These are phyloP conservation scores for Metarhizium rileyi DNA, from an alignment of 2,329 filamentous ascomycete species.

Conservation along the genomic window DNA sequence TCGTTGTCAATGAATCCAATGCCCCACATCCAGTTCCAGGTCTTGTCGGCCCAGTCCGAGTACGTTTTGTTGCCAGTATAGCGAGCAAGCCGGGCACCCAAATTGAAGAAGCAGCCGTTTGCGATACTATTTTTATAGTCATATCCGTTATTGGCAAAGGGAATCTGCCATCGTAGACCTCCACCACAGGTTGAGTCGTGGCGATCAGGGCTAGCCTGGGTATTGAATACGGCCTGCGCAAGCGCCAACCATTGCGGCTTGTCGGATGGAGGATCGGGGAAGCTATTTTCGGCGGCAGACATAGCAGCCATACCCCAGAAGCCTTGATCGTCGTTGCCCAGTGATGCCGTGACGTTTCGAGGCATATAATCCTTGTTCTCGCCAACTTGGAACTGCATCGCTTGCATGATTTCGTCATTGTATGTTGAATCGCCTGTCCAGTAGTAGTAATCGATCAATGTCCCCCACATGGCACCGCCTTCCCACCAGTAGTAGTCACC, in stretches of 20 bases:
- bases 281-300: slow-evolving; percentile 46
- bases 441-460: slow-evolving; percentile 55
- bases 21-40: slow-evolving; percentile 50
- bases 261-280: slow-evolving; percentile 41
- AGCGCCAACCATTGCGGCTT: slow-evolving; percentile 46
- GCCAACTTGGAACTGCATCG: slow-evolving; percentile 43
- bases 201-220: slow-evolving; percentile 43
- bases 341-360: slow-evolving; percentile 37
- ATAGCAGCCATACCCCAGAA: slow-evolving; percentile 60
- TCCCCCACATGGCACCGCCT: slow-evolving; percentile 51
- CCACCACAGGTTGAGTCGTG: slow-evolving; percentile 45
- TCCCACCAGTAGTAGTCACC: slow-evolving; percentile 59
- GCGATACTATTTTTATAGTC: slow-evolving; percentile 60
- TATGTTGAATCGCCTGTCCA: slow-evolving; percentile 50
- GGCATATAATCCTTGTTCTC: slow-evolving; percentile 46
- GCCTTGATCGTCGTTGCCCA: slow-evolving; percentile 57
- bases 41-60: slow-evolving; percentile 50
- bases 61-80: slow-evolving; percentile 62
- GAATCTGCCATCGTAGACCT: slow-evolving; percentile 71
- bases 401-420: slow-evolving; percentile 42
- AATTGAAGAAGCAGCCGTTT: slow-evolving; percentile 54
- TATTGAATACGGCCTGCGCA: slow-evolving; percentile 55
- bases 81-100: slow-evolving; percentile 58
- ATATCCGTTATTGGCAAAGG: slow-evolving; percentile 62
- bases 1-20: slow-evolving; percentile 50